A percentile compares a stretch with the other conserved stretches of the same genome.
Evolutionary conservation across 2,329 filamentous ascomycete species (phyloP).

Genomic region (Pseudogymnoascus sp.): DNA sequence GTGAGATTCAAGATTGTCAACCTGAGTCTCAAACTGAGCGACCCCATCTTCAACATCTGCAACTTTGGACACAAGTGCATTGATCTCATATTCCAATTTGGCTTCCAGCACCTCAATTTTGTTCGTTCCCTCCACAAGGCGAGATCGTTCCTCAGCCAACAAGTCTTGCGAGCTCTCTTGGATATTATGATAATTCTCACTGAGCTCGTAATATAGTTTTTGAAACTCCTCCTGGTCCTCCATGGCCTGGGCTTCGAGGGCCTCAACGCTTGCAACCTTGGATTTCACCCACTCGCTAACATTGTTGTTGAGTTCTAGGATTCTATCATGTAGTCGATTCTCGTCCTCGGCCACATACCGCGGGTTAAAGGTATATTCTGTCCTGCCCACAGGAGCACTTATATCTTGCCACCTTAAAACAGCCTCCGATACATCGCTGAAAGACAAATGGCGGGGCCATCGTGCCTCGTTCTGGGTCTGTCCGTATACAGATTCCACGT

Average conservation of each 20-base stretch:
- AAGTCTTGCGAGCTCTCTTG: slow-evolving; percentile 60
- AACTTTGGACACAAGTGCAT: slow-evolving; percentile 68
- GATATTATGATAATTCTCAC: slow-evolving; percentile 61
- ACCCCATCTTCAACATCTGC: slow-evolving; percentile 82
- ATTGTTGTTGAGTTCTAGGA: slow-evolving; percentile 42
- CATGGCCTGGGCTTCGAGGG: slow-evolving; percentile 53
- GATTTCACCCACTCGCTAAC: slow-evolving; percentile 53
- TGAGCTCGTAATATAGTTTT: slow-evolving; percentile 56
- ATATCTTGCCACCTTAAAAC: slow-evolving; percentile 57
- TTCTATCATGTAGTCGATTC: slow-evolving; percentile 42
- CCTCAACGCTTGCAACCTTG: slow-evolving; percentile 47
- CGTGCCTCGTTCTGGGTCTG: slow-evolving; percentile 44
- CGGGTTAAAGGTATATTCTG: slow-evolving; percentile 23
- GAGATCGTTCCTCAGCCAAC: slow-evolving; percentile 58
- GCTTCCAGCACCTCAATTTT: slow-evolving; percentile 74
- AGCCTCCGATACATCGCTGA: slow-evolving; percentile 67
- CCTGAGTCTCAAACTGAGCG: slow-evolving; percentile 68
- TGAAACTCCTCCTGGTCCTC: slow-evolving; percentile 58
- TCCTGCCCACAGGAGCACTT: slow-evolving; percentile 33
- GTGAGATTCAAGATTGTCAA: slow-evolving; percentile 58
- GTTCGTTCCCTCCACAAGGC: slow-evolving; percentile 61
- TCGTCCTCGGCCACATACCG: slow-evolving; percentile 43
- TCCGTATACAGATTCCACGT: slow-evolving; percentile 3
- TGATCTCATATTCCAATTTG: slow-evolving; percentile 87
- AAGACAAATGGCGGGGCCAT: slow-evolving; percentile 66